Percentiles rank a stretch among this genome's conserved stretches.
Evolutionary conservation across 2,329 filamentous ascomycete genomes (phyloP).

Genomic region (Botrytis tulipae): DNA sequence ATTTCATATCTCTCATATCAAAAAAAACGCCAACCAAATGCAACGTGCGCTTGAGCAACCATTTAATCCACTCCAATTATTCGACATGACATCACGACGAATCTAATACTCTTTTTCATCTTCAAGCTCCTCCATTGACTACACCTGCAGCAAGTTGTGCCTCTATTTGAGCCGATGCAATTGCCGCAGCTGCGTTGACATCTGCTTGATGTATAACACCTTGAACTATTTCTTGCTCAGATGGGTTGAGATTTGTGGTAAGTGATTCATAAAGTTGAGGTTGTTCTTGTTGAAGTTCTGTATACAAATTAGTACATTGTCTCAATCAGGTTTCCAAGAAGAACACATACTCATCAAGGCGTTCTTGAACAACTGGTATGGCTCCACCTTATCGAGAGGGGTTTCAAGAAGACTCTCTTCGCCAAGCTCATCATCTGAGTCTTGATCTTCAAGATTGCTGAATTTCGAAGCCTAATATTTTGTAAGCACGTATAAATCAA

Average conservation of each 20-base stretch:
- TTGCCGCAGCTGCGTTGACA: constrained; percentile 26
- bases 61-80: constrained; percentile 23
- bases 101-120: constrained; percentile 11
- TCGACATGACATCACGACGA: constrained; percentile 15
- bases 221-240: constrained; percentile 81
- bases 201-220: constrained; percentile 57
- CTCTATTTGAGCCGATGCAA: constrained; percentile 27
- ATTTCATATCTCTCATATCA: neutral
- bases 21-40: constrained; percentile 19
- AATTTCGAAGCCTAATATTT: constrained; percentile 74
- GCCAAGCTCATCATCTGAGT: constrained; percentile 82
- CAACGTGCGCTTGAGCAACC: constrained; percentile 33
- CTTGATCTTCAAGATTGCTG: constrained; percentile 63
- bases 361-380: constrained; percentile 83
- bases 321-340: too few species aligned
- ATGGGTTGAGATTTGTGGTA: constrained; percentile 72
- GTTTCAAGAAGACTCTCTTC: constrained; percentile 95
- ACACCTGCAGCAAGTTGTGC: constrained; percentile 22
- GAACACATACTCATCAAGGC: constrained; percentile 72
- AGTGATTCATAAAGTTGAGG: constrained; percentile 83
- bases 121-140: constrained; percentile 34
- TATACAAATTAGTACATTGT: constrained; percentile 21
- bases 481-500: constrained; percentile 16
- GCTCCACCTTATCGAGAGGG: constrained; percentile 91
- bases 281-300: constrained; percentile 86